These are phyloP conservation scores for Schizochytrium sp. DNA, from an alignment of 108 stramenopile species.

Conservation along the genomic window DNA sequence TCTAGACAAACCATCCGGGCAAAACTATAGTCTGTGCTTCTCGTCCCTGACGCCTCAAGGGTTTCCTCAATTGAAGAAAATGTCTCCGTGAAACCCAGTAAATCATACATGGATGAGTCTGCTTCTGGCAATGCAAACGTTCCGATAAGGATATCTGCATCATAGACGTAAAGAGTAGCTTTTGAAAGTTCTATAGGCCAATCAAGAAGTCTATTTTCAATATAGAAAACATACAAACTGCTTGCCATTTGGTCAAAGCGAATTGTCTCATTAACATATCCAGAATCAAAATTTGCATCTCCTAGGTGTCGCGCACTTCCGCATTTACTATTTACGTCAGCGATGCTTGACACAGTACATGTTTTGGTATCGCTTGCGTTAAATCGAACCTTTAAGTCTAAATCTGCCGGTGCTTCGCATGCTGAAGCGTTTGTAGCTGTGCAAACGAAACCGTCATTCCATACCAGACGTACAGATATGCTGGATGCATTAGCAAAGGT, in stretches of 20 bases:
- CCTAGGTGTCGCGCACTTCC: not conserved
- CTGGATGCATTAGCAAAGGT: not conserved
- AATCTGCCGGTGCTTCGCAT: not conserved
- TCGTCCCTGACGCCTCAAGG: not conserved
- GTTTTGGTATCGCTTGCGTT: not conserved
- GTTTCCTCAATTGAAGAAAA: not conserved
- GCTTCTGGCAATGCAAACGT: not conserved
- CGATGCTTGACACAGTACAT: not conserved
- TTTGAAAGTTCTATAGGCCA: not conserved
- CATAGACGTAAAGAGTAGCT: not conserved
- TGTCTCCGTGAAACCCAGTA: conserved; percentile 3
- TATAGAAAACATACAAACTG: conserved; percentile 15
- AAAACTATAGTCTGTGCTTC: not conserved
- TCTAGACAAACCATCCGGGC: conserved; percentile 34
- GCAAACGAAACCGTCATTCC: not conserved
- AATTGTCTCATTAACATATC: not conserved
- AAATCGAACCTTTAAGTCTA: conserved; percentile 46
- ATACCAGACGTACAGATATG: not conserved
- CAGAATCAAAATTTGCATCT: not conserved
- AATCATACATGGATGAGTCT: not conserved
- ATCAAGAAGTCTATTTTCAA: conserved; percentile 18
- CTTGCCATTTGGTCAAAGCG: not conserved
- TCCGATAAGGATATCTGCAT: not conserved
- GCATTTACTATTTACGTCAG: not conserved
- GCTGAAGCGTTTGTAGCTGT: not conserved